These are phyloP conservation scores for Acer campestre DNA, from an alignment of 345 rosid species.

Conservation along the genomic window DNA sequence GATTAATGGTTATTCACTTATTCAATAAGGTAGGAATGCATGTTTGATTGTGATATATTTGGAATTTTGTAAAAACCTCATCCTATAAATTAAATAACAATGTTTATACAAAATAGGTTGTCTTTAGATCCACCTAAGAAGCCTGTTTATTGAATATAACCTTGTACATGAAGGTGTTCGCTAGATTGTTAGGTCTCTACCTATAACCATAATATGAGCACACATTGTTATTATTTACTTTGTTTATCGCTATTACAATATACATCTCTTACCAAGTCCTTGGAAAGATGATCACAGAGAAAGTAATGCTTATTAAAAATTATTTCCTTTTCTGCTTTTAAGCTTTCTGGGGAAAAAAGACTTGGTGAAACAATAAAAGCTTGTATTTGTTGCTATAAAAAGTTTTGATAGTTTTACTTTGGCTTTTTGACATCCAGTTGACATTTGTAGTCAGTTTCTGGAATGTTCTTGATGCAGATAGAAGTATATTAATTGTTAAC, in stretches of 20 bases:
- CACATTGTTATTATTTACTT: background rate
- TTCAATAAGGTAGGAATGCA: background rate
- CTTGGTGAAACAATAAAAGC: background rate
- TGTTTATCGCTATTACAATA: background rate
- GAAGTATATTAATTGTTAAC: background rate
- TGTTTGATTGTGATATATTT: background rate
- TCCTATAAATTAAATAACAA: background rate
- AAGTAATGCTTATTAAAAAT: background rate
- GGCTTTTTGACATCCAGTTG: too few relatives aligned
- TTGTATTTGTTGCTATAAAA: background rate
- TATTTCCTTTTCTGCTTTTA: background rate
- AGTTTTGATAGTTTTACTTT: background rate
- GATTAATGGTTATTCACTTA: background rate
- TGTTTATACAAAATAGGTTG: background rate
- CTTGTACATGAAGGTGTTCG: background rate
- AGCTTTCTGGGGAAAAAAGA: background rate
- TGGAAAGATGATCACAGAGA: background rate
- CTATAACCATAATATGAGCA: background rate
- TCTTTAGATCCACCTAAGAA: background rate
- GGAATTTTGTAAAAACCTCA: background rate
- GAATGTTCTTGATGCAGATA: slow-evolving; percentile 7
- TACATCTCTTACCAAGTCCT: background rate
- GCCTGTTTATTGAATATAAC: background rate
- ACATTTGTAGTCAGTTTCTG: background rate
- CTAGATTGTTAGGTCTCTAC: background rate